phyloP scores from a whole-genome alignment of 2,329 filamentous ascomycete species.

The Ophiobolus disseminans region DNA sequence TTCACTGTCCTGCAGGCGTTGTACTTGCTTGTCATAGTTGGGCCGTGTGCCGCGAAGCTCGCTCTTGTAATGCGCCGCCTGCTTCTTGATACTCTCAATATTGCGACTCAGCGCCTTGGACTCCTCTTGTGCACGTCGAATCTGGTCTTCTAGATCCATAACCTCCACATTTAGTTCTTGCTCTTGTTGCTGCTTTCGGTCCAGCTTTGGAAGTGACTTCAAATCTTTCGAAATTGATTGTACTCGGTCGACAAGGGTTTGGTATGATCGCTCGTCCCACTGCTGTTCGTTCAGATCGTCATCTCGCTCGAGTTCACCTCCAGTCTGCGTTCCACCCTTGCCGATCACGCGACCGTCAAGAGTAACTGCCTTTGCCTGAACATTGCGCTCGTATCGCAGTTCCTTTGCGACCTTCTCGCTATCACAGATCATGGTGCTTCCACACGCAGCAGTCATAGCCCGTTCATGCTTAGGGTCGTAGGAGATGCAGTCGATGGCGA shows the following conservation, averaged over 20 bases:
- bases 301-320: slow-evolving; percentile 75
- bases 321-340: slow-evolving; percentile 95
- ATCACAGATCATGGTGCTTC: slow-evolving; percentile 94
- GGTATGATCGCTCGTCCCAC: slow-evolving; percentile 89
- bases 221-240: slow-evolving; percentile 81
- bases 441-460: slow-evolving; percentile 93
- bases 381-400: slow-evolving; percentile 82
- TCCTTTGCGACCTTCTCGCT: slow-evolving; percentile 84
- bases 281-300: slow-evolving; percentile 76
- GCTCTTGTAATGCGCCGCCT: slow-evolving; percentile 74
- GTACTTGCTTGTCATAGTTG: slow-evolving; percentile 76
- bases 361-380: slow-evolving; percentile 93
- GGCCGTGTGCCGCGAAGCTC: slow-evolving; percentile 79
- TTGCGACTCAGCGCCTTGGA: slow-evolving; percentile 81
- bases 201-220: slow-evolving; percentile 77
- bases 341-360: slow-evolving; percentile 96
- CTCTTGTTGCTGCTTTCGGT: slow-evolving; percentile 77
- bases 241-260: slow-evolving; percentile 78
- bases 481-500: slow-evolving; percentile 95
- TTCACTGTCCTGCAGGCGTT: slow-evolving; percentile 69
- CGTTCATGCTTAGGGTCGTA: slow-evolving; percentile 88
- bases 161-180: slow-evolving; percentile 83
- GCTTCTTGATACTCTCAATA: slow-evolving; percentile 80
- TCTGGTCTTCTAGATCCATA: slow-evolving; percentile 76
- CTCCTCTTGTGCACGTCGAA: slow-evolving; percentile 76